phyloP scores from a whole-genome alignment of 495 filamentous ascomycete species.

The Penicillium angulare region DNA sequence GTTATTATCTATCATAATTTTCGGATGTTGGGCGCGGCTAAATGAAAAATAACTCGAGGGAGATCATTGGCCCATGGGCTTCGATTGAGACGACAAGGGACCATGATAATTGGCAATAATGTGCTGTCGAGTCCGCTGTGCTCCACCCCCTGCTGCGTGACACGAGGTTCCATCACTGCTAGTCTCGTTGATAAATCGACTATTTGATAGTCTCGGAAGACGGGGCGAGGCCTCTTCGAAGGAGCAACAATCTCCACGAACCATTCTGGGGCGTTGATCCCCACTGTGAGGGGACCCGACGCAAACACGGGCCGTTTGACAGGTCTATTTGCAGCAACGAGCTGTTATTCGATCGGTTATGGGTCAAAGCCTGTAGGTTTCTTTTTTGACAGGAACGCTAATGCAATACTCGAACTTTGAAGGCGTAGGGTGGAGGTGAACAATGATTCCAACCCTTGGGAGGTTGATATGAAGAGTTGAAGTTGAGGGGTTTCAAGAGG shows the following conservation, averaged over 20 bases:
- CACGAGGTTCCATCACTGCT: constrained; percentile 6
- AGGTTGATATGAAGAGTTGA: background rate
- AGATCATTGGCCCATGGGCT: constrained; percentile 10
- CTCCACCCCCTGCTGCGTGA: background rate
- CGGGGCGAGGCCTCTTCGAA: constrained; percentile 5
- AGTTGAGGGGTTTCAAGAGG: background rate
- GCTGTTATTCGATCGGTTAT: constrained; percentile 8
- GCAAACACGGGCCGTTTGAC: constrained; percentile 22
- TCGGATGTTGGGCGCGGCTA: constrained; percentile 10
- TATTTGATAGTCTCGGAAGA: background rate
- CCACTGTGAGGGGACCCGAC: background rate
- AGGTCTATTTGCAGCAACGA: constrained; percentile 13
- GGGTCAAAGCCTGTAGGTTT: background rate
- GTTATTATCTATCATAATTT: background rate
- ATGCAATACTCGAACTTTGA: constrained; percentile 1
- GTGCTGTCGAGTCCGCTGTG: background rate
- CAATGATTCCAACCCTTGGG: background rate
- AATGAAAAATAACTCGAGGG: no score
- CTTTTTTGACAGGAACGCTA: constrained; percentile 19
- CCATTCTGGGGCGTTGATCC: constrained; percentile 1
- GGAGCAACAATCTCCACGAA: constrained; percentile 12
- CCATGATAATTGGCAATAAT: constrained; percentile 14
- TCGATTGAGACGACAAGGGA: background rate
- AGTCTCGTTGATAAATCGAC: constrained; percentile 14
- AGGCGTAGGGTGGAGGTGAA: constrained; percentile 10